Base-by-base conservation (phyloP, 1,284 basidiomycete genomes). In the Cystobasidium sp. region DNA sequence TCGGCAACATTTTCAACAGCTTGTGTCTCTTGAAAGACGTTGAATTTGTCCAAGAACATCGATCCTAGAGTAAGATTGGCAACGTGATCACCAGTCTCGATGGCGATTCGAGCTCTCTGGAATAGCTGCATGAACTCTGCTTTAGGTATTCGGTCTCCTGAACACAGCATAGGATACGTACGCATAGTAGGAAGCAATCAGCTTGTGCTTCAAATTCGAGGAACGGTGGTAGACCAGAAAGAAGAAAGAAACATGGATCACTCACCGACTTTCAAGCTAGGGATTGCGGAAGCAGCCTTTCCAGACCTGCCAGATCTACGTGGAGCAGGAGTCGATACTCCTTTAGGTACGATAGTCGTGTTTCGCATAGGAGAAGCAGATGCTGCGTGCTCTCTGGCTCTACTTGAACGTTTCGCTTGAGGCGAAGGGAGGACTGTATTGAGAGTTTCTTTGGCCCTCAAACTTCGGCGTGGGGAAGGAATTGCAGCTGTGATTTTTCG, bases 11-110 rank as follows among this genome's bases (percentile, higher is more conserved):
- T 14, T 43, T 43, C 41, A 6, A 44, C 43, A 6, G 7, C 20
- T 31, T 66, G 64, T 8, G 64, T 66, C 22, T 66, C 64, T 5
- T 41, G 37, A n/a, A 66, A 53, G 3, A 52, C 46, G n/a, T 66
- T 43, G 7, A 41, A 47, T 22, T 66, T 24, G 37, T 51, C 43
- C 20, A 66, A 24, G 22, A 22, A 51, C 47, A 66, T 66, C 5
- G 20, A 5, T 1, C 6, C 51, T 18, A 41, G 41, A 7, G n/a
- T 55, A 7, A 53, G 9, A 18, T 53, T 43, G 3, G 51, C 51
- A 6, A 53, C 64, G 24, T 66, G 64, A 41, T 47, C 64, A 18
- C 44, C 64, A 16, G 39, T 4, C 41, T 41, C 44, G 20, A 66
- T 51, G 49, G 37, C 20, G 1, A 31, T 14, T 16, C 41, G 31